These are phyloP conservation scores for Teratosphaeriaceae sp. DNA, from an alignment of 2,329 filamentous ascomycete species.

Conservation along the genomic window DNA sequence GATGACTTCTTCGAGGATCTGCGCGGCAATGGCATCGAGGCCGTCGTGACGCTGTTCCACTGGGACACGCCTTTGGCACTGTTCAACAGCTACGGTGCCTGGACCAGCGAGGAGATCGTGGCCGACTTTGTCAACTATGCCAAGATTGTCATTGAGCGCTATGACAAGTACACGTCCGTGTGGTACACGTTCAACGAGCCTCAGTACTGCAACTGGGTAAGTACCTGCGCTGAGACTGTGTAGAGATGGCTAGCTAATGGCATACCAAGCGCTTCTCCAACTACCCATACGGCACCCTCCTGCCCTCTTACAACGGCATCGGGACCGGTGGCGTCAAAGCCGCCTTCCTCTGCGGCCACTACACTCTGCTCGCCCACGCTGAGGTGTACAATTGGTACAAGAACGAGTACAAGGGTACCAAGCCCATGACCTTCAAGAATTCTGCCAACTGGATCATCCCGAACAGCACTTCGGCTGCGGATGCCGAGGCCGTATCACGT, in stretches of 20 bases:
- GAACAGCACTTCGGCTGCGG: conserved; percentile 26
- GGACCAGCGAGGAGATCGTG: conserved; percentile 30
- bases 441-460: conserved; percentile 31
- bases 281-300: conserved; percentile 31
- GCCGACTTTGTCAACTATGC: conserved; percentile 36
- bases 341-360: conserved; percentile 27
- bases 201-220: conserved; percentile 35
- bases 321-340: conserved; percentile 27
- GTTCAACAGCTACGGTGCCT: conserved; percentile 35
- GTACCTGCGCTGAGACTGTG: not conserved
- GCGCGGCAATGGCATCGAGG: conserved; percentile 37
- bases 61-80: conserved; percentile 34
- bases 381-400: conserved; percentile 39
- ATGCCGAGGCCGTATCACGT: conserved; percentile 25
- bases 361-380: conserved; percentile 33
- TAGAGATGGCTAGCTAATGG: conserved; percentile 5
- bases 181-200: conserved; percentile 38
- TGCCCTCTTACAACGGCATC: conserved; percentile 37
- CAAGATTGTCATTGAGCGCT: conserved; percentile 31
- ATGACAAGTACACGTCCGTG: conserved; percentile 30
- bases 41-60: conserved; percentile 41
- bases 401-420: conserved; percentile 34
- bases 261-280: conserved; percentile 5
- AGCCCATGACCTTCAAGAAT: conserved; percentile 32
- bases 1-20: conserved; percentile 41